phyloP scores from a whole-genome alignment of 228 moss, liverwort and hornwort genomes.

The Sphagnum fallax region DNA sequence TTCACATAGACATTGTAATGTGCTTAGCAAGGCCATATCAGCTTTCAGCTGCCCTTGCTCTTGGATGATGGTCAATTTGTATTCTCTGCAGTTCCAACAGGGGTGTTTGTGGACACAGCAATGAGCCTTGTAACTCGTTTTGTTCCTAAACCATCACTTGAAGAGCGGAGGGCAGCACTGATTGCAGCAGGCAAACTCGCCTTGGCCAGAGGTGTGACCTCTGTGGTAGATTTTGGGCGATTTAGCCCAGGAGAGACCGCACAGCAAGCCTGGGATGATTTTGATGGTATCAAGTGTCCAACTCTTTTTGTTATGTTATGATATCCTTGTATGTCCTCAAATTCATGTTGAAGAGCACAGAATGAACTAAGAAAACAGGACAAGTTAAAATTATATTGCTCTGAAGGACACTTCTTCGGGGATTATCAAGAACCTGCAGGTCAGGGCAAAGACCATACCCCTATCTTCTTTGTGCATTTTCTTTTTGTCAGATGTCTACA shows the following conservation, averaged over 20 bases:
- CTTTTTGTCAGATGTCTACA: conserved; percentile 35
- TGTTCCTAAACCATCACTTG: conserved; percentile 35
- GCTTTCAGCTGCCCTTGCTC: background rate
- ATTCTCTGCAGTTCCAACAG: conserved; percentile 39
- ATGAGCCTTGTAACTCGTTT: conserved; percentile 22
- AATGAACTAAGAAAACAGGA: no score
- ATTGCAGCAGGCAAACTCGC: conserved; percentile 40
- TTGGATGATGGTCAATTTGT: conserved; percentile 1
- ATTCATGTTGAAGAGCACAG: background rate
- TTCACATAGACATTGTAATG: no score
- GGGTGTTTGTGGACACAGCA: conserved; percentile 37
- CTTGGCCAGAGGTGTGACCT: conserved; percentile 43
- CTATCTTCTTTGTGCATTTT: background rate
- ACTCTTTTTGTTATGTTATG: background rate
- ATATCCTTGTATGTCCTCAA: background rate
- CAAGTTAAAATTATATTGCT: no score
- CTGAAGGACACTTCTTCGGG: no score
- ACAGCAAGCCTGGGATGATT: conserved; percentile 43
- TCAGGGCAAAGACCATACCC: background rate
- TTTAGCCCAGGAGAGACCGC: conserved; percentile 26
- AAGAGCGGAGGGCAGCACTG: conserved; percentile 44
- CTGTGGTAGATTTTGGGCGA: conserved; percentile 50
- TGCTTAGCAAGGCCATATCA: no score
- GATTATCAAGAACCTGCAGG: background rate
- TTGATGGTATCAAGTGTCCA: conserved; percentile 23